Evolutionary conservation across 345 rosid genomes (phyloP), one percentile per base, ranked within the genome.

Genomic region (Rhizophora mangle): DNA sequence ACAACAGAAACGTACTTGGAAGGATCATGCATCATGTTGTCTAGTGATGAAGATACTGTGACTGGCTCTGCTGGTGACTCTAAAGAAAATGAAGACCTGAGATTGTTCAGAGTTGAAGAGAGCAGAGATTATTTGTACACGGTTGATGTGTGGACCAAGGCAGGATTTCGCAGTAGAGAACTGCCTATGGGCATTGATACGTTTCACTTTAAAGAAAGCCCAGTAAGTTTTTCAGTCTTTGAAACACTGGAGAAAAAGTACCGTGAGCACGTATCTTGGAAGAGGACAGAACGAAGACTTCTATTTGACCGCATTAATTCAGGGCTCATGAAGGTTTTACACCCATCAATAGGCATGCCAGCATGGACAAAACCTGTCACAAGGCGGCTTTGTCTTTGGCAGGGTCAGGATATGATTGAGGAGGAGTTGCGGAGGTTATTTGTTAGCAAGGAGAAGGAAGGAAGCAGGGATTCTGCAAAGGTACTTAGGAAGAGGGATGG

Each of bases 181-280:
- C 71, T 60, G 54, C 55, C 46, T 22, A 54, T 31, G 11, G 68
- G 76, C 68, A 64, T 56, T 60, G 68, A 72, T 1, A 57, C 68
- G n/a, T 53, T 72, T 73, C 71, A 80, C 49, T 75, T 82, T 6
- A 65, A 64, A 3, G 85, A 81, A 68, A 64, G 65, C 59, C 82
- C 81, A 21, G 64, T 85, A 52, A 82, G 76, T 64, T 73, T 80
- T 20, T 60, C 70, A 16, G 68, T 87, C 68, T 91, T 95, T 10
- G 89, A 85, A 80, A 75, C 73, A 53, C 68, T 95, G 67, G 99
- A 95, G 88, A 91, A 88, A 76, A 91, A 85, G 86, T 88, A 87
- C 54, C 85, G 81, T 32, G 84, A 76, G 29, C 86, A 82, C 62
- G 72, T 74, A 53, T 82, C 83, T 31, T 89, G 99, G 99, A 83